phyloP scores from a whole-genome alignment of 148 eudicot species.

The Rhododendron griersonianum region DNA sequence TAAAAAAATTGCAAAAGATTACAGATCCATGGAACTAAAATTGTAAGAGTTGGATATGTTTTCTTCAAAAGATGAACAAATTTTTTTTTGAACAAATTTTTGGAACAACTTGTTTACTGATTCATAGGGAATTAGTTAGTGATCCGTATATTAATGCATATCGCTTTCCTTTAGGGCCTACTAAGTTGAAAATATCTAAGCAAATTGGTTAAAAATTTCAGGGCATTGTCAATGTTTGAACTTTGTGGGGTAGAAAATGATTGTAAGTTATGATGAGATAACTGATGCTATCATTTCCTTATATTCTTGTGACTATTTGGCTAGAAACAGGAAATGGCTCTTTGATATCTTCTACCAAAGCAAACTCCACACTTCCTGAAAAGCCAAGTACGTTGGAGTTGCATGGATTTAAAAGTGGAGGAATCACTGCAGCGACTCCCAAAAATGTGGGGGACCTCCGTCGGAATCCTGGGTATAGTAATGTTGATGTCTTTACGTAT shows the following conservation, averaged over 20 bases:
- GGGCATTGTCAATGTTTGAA: background rate
- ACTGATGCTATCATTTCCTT: background rate
- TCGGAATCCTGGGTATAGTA: slow-evolving; percentile 56
- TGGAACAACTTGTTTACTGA: background rate
- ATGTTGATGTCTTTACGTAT: slow-evolving; percentile 76
- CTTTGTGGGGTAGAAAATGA: background rate
- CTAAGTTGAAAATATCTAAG: background rate
- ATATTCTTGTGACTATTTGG: slow-evolving; percentile 12
- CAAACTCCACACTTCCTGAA: slow-evolving; percentile 22
- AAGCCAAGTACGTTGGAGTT: slow-evolving; percentile 22
- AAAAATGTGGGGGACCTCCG: slow-evolving; percentile 77
- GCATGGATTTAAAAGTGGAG: slow-evolving; percentile 30
- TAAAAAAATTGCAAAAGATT: background rate
- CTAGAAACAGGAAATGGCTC: slow-evolving; percentile 23
- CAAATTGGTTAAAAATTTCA: background rate
- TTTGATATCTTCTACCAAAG: slow-evolving; percentile 15
- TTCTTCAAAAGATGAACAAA: background rate
- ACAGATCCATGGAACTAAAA: background rate
- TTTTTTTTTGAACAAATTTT: background rate
- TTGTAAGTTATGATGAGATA: background rate
- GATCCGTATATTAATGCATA: background rate
- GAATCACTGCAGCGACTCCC: slow-evolving; percentile 37
- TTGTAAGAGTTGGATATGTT: background rate
- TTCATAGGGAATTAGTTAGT: background rate
- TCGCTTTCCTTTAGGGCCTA: background rate